Percentiles rank a stretch among this genome's conserved stretches.
Conservation (phyloP, 495 filamentous ascomycete species). For the Trichoderma virens region DNA sequence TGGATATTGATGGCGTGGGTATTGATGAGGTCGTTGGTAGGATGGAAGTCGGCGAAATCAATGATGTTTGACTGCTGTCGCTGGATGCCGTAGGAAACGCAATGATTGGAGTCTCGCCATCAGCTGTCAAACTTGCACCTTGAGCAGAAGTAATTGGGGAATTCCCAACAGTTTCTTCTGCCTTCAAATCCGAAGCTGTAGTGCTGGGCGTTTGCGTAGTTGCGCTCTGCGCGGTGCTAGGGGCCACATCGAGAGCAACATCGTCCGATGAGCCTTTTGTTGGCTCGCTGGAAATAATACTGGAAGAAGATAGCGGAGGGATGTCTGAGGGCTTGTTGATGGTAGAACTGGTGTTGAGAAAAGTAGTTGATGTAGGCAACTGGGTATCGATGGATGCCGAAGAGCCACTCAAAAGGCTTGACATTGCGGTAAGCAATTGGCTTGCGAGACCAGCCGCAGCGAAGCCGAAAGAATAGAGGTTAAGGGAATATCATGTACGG, state of each 20-base stretch:
- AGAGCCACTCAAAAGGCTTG: background rate
- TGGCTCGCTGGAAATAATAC: background rate
- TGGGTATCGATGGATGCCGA: background rate
- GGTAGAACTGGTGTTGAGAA: background rate
- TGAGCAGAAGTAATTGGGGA: background rate
- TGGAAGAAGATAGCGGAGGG: background rate
- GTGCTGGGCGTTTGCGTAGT: background rate
- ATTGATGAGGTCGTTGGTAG: background rate
- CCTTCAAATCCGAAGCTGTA: background rate
- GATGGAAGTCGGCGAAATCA: background rate
- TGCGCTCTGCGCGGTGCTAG: background rate
- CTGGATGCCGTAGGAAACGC: background rate
- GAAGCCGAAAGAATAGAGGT: background rate
- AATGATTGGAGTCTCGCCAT: background rate
- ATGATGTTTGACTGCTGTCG: background rate
- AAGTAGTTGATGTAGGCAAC: background rate
- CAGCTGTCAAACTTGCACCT: background rate
- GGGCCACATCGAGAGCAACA: background rate
- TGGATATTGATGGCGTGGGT: background rate
- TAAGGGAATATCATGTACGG: background rate
- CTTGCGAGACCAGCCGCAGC: background rate
- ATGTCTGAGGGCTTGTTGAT: background rate
- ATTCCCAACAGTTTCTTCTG: background rate
- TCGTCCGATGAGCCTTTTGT: background rate
- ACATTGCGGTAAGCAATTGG: background rate